Base-by-base conservation (phyloP, 192 early-diverging fungal species). In the Coemansia sp. region DNA sequence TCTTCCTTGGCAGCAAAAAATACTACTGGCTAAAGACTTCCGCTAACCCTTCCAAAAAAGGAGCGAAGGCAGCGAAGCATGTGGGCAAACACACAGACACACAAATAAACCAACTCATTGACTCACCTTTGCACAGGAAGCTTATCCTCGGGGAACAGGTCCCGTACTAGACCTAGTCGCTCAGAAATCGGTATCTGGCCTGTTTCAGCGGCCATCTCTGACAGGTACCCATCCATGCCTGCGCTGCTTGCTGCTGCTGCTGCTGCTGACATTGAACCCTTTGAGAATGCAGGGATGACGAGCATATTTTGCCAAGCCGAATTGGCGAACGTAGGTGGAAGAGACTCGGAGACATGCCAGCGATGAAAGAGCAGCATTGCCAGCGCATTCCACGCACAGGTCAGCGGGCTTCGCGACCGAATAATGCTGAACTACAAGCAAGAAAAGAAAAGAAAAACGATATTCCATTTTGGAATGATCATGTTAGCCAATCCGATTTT, bases 381-480 rank as follows among this genome's bases (percentile, higher is more conserved):
- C 50, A 80, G 55, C 50, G 77, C 61, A 60, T 80, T 80, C 77
- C 77, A 80, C 19, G 68, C 20, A 30, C 77, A 80, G n/a, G 32
- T 36, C n/a, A 80, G 62, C 54, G 72, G 77, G 46, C 56, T 80
- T 8, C 77, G 77, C 22, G 77, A 58, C 4, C 77, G 71, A 23
- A 80, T 71, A 10, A 80, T 67, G 68, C 77, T 74, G 52, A 80
- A 80, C 77, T 80, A 80, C 68, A 42, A 3, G 74, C n/a, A 20
- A 29, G n/a, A 54, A 29, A 20, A 54, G 27, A 16, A 29, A 54
- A 16, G 13, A 42, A 42, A 18, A 42, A 42, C 9, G 3, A 54
- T 3, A 16, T 54, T 25, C 27, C 28, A 29, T 29, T 54, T 30
- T 54, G 16, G 52, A 54, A 42, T 42, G 39, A 42, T 32, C 3